Base-by-base conservation (phyloP, 129 eudicot genomes). In the Gnaphalium uliginosum region DNA sequence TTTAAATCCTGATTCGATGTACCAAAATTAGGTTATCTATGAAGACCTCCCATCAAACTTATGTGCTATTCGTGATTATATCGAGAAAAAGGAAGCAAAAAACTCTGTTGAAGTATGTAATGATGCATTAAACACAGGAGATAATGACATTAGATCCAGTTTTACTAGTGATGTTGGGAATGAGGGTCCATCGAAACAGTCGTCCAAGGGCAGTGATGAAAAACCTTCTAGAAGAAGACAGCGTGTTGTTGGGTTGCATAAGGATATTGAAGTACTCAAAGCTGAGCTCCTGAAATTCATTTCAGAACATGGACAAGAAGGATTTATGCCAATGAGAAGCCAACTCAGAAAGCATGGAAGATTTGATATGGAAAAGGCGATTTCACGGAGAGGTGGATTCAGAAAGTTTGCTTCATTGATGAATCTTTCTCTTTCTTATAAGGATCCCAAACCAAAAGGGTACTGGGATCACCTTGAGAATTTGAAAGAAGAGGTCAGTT, bases 271-370 rank as follows among this genome's bases (percentile, higher is more conserved):
- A 74, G 89, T 93, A 66, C 96, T 93, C 18, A 88, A 90, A 83
- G 19, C 86, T 14, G 98, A 93, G 88, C 83, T 93, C 18, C 76
- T 85, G 65, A 75, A 70, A 27, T 93, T 90, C 79, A 88, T 93
- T 54, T 80, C 87, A 7, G 88, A 87, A 71, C 88, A 90, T 57
- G 98, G 98, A 66, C 98, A 90, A 76, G 96, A 93, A 82, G 98
- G 96, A 61, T 93, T 93, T 76, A 93, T 93, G 98, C 98, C 96
- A 66, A 93, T 90, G 98, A 88, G 98, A 78, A 88, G 87, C 81
- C 98, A 90, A 37, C 90, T 93, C 7, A 77, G 98, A 71, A 81
- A 89, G 85, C 90, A 90, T 39, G 96, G 96, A n/a, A 86, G 98
- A 64, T 90, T 90, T 50, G 96, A 93, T 76, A 90, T 93, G 78